Conservation (phyloP, 2,329 filamentous ascomycete genomes). For the Colletotrichum incanum region DNA sequence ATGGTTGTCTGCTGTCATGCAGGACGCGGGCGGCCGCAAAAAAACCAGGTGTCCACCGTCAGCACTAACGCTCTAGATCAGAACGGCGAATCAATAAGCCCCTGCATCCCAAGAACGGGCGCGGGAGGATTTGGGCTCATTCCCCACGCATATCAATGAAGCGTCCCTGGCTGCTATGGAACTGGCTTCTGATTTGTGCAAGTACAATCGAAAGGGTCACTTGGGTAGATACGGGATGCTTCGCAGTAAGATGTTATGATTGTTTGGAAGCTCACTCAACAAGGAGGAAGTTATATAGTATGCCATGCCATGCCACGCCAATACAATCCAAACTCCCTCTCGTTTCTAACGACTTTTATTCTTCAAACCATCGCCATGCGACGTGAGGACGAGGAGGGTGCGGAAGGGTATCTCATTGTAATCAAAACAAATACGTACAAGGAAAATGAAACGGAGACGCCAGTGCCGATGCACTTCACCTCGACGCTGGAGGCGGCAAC, state of each 20-base stretch:
- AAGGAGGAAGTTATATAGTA: background rate
- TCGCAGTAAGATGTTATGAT: background rate
- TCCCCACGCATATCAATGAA: background rate
- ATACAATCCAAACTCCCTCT: background rate
- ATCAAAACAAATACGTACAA: conserved; percentile 35
- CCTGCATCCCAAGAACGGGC: background rate
- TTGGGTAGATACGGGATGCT: background rate
- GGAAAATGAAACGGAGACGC: background rate
- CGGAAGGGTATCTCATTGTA: conserved; percentile 42
- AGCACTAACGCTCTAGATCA: background rate
- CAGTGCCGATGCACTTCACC: background rate
- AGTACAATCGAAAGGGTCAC: background rate
- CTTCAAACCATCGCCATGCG: background rate
- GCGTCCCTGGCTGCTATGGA: background rate
- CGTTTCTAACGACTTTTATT: background rate
- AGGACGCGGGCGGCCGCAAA: background rate
- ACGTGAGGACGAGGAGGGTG: conserved; percentile 32
- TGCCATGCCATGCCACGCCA: background rate
- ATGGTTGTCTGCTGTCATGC: background rate
- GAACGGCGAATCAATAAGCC: background rate
- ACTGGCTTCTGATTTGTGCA: background rate
- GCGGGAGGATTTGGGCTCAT: no score
- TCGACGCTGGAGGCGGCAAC: no score
- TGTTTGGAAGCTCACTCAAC: background rate
- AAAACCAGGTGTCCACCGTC: background rate